Evolutionary conservation across 2,329 filamentous ascomycete species (phyloP).

Genomic region (Fusarium pseudoanthophilum): DNA sequence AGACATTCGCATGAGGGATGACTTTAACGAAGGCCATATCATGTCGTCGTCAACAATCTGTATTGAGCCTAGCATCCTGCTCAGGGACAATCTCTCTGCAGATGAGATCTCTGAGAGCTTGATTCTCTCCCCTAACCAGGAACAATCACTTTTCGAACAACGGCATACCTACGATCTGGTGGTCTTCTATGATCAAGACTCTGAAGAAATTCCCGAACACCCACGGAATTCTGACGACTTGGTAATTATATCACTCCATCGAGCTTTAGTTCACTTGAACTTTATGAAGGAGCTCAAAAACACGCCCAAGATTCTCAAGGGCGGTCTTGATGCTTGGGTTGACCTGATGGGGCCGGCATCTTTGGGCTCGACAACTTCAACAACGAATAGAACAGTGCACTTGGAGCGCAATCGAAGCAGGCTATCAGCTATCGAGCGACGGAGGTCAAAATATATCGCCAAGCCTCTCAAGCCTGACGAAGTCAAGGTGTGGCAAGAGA

Average conservation of each 20-base stretch:
- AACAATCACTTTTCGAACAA: constrained; percentile 77
- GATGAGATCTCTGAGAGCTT: constrained; percentile 73
- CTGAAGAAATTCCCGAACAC: constrained; percentile 60
- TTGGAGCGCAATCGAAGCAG: constrained; percentile 46
- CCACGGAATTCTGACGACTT: constrained; percentile 54
- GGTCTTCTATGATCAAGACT: constrained; percentile 86
- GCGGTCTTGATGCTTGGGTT: constrained; percentile 87
- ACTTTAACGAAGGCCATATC: constrained; percentile 91
- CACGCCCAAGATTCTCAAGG: constrained; percentile 80
- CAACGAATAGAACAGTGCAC: constrained; percentile 24
- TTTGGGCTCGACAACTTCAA: constrained; percentile 58
- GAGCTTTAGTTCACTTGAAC: constrained; percentile 86
- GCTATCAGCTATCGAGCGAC: constrained; percentile 48
- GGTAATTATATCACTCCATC: constrained; percentile 77
- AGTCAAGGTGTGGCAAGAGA: constrained; percentile 82
- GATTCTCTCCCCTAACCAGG: constrained; percentile 76
- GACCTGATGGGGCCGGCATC: constrained; percentile 81
- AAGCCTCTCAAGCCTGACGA: constrained; percentile 84
- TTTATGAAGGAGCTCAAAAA: constrained; percentile 78
- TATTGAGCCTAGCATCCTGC: constrained; percentile 80
- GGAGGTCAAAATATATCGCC: constrained; percentile 59
- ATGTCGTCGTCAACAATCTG: constrained; percentile 86
- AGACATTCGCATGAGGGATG: constrained; percentile 82
- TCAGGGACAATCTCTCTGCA: constrained; percentile 74
- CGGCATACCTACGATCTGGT: constrained; percentile 84